Conservation (phyloP, 2,329 filamentous ascomycete species). For the Fusarium poae region DNA sequence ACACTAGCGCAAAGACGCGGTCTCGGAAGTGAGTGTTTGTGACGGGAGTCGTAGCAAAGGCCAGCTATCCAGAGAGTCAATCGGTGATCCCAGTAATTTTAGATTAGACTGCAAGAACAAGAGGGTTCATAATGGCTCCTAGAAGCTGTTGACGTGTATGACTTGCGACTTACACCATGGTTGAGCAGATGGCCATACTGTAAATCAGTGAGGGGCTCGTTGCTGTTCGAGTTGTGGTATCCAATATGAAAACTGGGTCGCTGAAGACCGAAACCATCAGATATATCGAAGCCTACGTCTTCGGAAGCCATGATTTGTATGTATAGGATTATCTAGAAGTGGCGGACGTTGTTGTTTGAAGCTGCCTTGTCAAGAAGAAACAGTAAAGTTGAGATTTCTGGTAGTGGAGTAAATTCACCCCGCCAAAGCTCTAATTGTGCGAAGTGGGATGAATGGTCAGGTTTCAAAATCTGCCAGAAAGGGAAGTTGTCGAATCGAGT, state of each 20-base stretch:
- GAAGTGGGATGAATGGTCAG: conserved; percentile 28
- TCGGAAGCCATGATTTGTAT: conserved; percentile 45
- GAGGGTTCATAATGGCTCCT: neutral
- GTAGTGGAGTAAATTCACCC: conserved; percentile 49
- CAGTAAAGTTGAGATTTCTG: conserved; percentile 46
- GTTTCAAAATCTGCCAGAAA: neutral
- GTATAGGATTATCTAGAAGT: neutral
- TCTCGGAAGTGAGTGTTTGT: conserved; percentile 80
- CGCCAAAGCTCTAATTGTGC: conserved; percentile 43
- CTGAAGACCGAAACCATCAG: conserved; percentile 49
- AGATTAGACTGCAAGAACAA: neutral
- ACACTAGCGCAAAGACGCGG: conserved; percentile 73
- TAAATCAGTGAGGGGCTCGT: conserved; percentile 70
- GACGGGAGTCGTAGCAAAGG: conserved; percentile 82
- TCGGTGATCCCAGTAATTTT: conserved; percentile 12
- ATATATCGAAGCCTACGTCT: conserved; percentile 38
- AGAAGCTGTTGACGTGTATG: conserved; percentile 10
- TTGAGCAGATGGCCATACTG: conserved; percentile 77
- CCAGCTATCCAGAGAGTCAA: conserved; percentile 68
- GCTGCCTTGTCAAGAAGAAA: conserved; percentile 4
- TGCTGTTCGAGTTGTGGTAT: conserved; percentile 77
- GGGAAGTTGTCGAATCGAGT: neutral
- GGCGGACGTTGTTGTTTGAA: conserved; percentile 15
- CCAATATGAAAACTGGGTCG: conserved; percentile 74
- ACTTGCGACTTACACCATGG: conserved; percentile 69